phyloP scores from a whole-genome alignment of 495 filamentous ascomycete genomes.

The Podospora appendiculata region DNA sequence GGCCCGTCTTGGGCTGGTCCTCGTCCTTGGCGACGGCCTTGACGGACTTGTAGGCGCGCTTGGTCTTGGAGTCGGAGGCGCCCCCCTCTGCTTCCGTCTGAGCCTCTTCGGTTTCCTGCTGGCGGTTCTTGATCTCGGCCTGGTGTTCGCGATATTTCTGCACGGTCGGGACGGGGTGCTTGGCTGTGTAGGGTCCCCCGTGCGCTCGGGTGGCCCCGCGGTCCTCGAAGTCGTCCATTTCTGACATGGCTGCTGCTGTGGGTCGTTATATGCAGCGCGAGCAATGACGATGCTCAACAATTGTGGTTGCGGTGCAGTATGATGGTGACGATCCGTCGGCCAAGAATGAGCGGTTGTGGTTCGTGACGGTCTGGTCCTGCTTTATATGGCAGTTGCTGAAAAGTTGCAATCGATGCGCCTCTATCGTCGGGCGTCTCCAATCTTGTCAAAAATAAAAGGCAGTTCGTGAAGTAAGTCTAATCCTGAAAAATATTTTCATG shows the following conservation, averaged over 20 bases:
- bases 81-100: constrained; percentile 14
- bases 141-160: constrained; percentile 52
- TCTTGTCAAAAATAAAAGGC: background rate
- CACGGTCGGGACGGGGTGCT: constrained; percentile 57
- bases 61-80: constrained; percentile 22
- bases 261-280: background rate
- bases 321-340: no score
- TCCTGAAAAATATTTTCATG: no score
- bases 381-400: no score
- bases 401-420: no score
- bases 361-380: background rate
- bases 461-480: no score
- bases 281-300: no score
- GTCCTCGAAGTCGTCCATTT: constrained; percentile 37
- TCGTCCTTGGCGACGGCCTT: constrained; percentile 36
- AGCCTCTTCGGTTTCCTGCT: constrained; percentile 32
- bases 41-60: constrained; percentile 28
- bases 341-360: background rate
- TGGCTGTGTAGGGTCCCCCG: constrained; percentile 43
- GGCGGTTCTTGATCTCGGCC: constrained; percentile 35
- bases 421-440: no score
- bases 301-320: no score
- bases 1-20: constrained; percentile 17
- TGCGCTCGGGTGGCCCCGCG: constrained; percentile 38
- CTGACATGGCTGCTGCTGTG: background rate